Base-by-base conservation (phyloP, 2,329 filamentous ascomycete genomes). In the Juglanconis sp. region DNA sequence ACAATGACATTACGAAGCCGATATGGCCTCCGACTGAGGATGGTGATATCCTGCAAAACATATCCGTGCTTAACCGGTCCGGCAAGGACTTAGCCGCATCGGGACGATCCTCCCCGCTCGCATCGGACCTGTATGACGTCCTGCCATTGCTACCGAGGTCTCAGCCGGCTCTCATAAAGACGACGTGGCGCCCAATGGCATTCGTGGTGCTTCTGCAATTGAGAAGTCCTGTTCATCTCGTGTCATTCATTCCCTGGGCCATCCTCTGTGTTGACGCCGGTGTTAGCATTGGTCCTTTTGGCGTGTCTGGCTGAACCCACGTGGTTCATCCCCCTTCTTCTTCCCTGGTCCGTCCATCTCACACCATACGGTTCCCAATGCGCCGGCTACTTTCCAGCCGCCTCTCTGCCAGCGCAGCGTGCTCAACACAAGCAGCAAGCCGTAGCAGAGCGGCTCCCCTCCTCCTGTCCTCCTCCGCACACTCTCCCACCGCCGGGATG, bases 381-480 rank as follows among this genome's bases (percentile, higher is more conserved):
- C 79, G 77, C 72, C 79, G 78, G 67, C 68, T 78, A 65, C 66
- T 81, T 65, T 71, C 77, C 56, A 72, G 75, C 63, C 74, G 76
- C 68, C 61, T 71, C 56, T 70, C 73, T 57, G 68, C 69, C 64
- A 71, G 70, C 60, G 70, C 71, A 65, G 68, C 72, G 64, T 71
- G 73, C 66, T 69, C 71, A n/a, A 66, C 69, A 58, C 66, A 67
- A 65, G 59, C 65, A 42, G 65, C 65, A 55, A 64, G 44, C 62
- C 52, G 44, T 36, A 57, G 57, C 58, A 54, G 53, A 46, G 30
- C 53, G 15, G 30, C 54, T 5, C 57, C 66, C 64, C 66, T 67
- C 60, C 53, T 62, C 40, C 52, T 63, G 44, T 65, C 64, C 15
- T 60, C 65, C 15, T 63, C 68, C 52, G 63, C 67, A n/a, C 64